Conservation (phyloP, 2,329 filamentous ascomycete species). For the Raffaelea albimanens region DNA sequence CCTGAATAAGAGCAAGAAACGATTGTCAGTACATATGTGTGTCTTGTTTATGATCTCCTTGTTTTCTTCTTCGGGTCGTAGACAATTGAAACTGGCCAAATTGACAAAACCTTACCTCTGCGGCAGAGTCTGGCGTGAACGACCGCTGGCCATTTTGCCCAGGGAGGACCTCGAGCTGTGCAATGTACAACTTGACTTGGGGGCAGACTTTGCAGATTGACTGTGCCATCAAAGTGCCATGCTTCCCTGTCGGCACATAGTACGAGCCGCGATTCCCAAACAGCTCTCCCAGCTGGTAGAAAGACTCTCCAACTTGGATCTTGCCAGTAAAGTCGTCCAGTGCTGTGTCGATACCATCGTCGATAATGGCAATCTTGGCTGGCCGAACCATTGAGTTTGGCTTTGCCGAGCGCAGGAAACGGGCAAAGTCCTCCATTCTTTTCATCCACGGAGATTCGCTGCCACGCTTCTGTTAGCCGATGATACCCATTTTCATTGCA, state of each 20-base stretch:
- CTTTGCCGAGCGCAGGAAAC: conserved; percentile 1
- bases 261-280: conserved; percentile 4
- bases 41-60: too few relatives aligned
- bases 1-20: not conserved
- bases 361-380: conserved; percentile 7
- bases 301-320: conserved; percentile 7
- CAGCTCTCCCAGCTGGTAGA: conserved; percentile 4
- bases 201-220: conserved; percentile 5
- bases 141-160: conserved; percentile 3
- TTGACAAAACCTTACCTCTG: not conserved
- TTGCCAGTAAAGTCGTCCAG: conserved; percentile 5
- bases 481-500: too few relatives aligned
- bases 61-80: too few relatives aligned
- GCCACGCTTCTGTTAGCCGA: not conserved
- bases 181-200: conserved; percentile 6
- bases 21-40: too few relatives aligned
- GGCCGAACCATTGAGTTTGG: not conserved
- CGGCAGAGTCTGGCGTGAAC: conserved; percentile 5
- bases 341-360: conserved; percentile 7
- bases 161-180: conserved; percentile 6
- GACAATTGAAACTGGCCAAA: too few relatives aligned
- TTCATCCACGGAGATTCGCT: conserved; percentile 6
- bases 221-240: conserved; percentile 8
- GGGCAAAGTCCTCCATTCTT: conserved; percentile 2
- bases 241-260: conserved; percentile 7